These are phyloP conservation scores for Sungouiozyma ichnusensis DNA, from an alignment of 805 yeast genomes.

Conservation along the genomic window DNA sequence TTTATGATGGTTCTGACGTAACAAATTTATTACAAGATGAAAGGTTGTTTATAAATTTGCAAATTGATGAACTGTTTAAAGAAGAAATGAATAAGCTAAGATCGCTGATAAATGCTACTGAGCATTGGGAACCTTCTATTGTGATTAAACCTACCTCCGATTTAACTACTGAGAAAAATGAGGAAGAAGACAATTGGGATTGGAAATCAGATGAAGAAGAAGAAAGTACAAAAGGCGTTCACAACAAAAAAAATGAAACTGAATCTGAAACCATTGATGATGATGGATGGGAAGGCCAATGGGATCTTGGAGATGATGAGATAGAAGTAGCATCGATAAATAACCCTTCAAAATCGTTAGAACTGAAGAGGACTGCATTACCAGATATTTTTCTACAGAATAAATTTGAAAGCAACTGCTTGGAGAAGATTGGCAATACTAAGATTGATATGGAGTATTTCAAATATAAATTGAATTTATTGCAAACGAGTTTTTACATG, in stretches of 20 bases:
- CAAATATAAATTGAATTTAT: conserved; percentile 19
- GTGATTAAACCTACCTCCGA: not conserved
- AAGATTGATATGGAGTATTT: conserved; percentile 10
- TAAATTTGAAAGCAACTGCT: conserved; percentile 10
- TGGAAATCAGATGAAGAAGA: conserved; percentile 16
- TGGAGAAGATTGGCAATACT: conserved; percentile 7
- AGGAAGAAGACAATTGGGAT: conserved; percentile 14
- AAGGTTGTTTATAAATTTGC: conserved; percentile 15
- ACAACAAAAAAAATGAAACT: conserved; percentile 1
- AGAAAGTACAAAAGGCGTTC: not conserved
- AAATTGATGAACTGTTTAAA: conserved; percentile 19
- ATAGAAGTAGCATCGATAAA: conserved; percentile 1
- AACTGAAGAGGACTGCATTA: conserved; percentile 11
- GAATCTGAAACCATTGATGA: conserved; percentile 7
- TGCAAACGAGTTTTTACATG: conserved; percentile 23
- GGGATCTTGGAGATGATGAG: conserved; percentile 16
- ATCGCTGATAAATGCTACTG: conserved; percentile 6
- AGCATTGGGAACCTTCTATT: not conserved
- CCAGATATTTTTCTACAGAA: conserved; percentile 10
- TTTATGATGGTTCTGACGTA: conserved; percentile 11
- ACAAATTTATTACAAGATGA: conserved; percentile 14
- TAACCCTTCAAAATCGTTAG: not conserved
- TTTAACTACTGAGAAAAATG: not conserved
- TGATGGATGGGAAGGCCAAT: conserved; percentile 18
- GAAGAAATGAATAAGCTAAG: conserved; percentile 11